Base-by-base conservation (phyloP, 352 stramenopile species). In the Phytophthora foliorum region DNA sequence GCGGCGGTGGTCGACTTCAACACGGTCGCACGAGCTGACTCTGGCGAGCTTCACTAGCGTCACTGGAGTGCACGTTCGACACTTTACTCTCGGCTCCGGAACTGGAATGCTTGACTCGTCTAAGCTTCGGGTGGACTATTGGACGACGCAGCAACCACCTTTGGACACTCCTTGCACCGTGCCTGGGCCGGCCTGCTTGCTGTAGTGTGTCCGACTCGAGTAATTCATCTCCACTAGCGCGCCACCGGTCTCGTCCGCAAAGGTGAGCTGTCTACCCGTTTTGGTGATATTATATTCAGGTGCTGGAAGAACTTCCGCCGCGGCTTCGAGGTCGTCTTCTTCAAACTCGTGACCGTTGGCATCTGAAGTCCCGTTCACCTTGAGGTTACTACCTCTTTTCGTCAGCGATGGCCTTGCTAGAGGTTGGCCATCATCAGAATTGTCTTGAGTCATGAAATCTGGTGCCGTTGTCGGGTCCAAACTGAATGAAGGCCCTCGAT, bases 181-280 rank as follows among this genome's bases (percentile, higher is more conserved):
- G 8, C 82, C 69, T 1, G 71, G 67, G 13, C 69, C 59, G n/a
- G 70, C 57, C 57, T 92, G 84, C 48, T 94, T 94, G 75, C 84
- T 92, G 73, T 94, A 94, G 52, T 94, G 86, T 51, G 82, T 92
- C 63, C 84, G 68, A 65, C 80, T 88, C 11, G 86, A 93, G 57
- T 90, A 93, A 34, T 48, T 92, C 50, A 91, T 84, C 57, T 92
- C 84, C 13, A 81, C 74, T 9, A 92, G 61, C 19, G 41, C 39
- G 13, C 83, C 84, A 36, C 82, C 86, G 5, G 66, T 75, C 58
- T 94, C 86, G 46, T 94, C 86, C 3, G 81, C 86, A 52, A 94
- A 94, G 8, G 73, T 81, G 27, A 94, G 79, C 52, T 57, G 64
- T 32, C 82, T 77, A 9, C 68, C 72, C 13, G 61, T 65, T 57